These are phyloP conservation scores for Stemphylium lycopersici DNA, from an alignment of 2,329 filamentous ascomycete species.

Conservation along the genomic window DNA sequence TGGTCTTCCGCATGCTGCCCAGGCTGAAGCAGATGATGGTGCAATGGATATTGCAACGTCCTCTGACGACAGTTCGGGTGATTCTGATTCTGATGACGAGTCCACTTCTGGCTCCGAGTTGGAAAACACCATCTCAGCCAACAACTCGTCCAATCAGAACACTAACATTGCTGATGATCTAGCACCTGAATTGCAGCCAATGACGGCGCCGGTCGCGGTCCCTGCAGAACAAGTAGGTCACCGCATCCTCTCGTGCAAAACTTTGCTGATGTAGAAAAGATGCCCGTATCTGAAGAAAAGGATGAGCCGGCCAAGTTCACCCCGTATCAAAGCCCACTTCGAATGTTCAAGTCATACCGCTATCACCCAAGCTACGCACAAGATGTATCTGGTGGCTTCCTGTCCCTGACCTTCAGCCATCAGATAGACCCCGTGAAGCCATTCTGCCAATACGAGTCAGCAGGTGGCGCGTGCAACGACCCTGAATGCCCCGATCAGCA, in stretches of 20 bases:
- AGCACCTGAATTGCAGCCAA: slow-evolving; percentile 48
- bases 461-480: slow-evolving; percentile 75
- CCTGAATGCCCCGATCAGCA: slow-evolving; percentile 78
- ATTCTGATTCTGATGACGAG: slow-evolving; percentile 28
- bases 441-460: slow-evolving; percentile 78
- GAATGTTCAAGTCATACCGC: slow-evolving; percentile 83
- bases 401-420: slow-evolving; percentile 92
- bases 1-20: slow-evolving; percentile 1
- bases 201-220: slow-evolving; percentile 17
- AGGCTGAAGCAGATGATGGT: slow-evolving; percentile 34
- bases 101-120: slow-evolving; percentile 21
- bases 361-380: slow-evolving; percentile 80
- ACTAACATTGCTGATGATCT: slow-evolving; percentile 45
- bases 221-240: slow-evolving; percentile 30
- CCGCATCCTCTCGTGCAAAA: neutral
- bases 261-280: slow-evolving; percentile 29
- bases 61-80: slow-evolving; percentile 31
- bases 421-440: slow-evolving; percentile 77
- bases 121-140: slow-evolving; percentile 17
- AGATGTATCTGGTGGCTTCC: slow-evolving; percentile 75
- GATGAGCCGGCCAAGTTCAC: slow-evolving; percentile 48
- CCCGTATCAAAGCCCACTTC: slow-evolving; percentile 84
- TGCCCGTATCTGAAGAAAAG: slow-evolving; percentile 12
- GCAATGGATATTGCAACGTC: slow-evolving; percentile 46
- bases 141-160: slow-evolving; percentile 16